Conservation (phyloP, 2,329 filamentous ascomycete genomes). For the Claviceps sorghi region DNA sequence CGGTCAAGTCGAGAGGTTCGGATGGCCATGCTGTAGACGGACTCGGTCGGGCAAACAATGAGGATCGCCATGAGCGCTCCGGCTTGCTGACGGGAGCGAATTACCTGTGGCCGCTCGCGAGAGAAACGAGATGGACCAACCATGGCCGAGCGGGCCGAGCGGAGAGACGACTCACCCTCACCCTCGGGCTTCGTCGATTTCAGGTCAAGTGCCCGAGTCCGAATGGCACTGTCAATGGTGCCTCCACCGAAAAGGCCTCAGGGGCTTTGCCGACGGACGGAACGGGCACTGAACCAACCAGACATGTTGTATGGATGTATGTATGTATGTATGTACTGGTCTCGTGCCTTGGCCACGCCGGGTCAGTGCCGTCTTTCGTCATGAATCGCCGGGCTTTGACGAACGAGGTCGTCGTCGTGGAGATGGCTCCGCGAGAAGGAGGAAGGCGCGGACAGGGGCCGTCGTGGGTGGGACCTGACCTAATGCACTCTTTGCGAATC, state of each 20-base stretch:
- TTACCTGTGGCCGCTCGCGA: not conserved
- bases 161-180: not conserved
- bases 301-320: too few species aligned
- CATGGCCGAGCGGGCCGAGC: not conserved
- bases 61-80: not conserved
- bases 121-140: not conserved
- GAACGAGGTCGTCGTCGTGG: not conserved
- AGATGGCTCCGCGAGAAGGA: not conserved
- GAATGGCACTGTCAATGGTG: not conserved
- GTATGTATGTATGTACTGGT: too few species aligned
- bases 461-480: not conserved
- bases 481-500: not conserved
- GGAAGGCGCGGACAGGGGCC: not conserved
- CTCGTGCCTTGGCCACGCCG: not conserved
- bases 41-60: not conserved
- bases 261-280: too few species aligned
- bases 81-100: not conserved
- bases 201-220: not conserved
- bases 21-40: not conserved
- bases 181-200: not conserved
- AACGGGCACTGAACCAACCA: too few species aligned
- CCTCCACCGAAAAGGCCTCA: not conserved
- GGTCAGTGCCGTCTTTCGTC: not conserved
- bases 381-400: not conserved
- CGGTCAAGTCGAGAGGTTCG: not conserved